Conservation (phyloP, 164 flowering plant genomes). For the Paratinospora sagittata region DNA sequence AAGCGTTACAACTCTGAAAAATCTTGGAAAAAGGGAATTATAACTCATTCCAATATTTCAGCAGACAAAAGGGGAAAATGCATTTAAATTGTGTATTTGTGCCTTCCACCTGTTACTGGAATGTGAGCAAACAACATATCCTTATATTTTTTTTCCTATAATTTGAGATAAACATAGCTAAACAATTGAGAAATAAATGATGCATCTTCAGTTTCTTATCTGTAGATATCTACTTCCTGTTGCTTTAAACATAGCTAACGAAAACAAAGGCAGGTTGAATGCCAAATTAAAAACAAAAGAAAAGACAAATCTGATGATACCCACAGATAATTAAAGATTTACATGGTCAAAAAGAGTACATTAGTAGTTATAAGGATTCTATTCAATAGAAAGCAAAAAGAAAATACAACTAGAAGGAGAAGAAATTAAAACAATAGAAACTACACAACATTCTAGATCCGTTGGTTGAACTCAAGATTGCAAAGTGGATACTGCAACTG, state of each 20-base stretch:
- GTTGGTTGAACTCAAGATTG: slow-evolving; percentile 1
- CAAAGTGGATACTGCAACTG: slow-evolving; percentile 32
- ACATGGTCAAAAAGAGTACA: not conserved
- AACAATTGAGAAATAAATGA: too few species aligned
- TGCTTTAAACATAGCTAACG: not conserved
- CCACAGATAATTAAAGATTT: slow-evolving; percentile 1
- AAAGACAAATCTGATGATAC: not conserved
- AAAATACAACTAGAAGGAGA: not conserved
- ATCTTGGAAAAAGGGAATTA: too few species aligned
- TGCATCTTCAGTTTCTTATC: too few species aligned
- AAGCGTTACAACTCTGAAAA: too few species aligned
- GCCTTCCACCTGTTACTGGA: too few species aligned
- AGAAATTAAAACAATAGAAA: not conserved
- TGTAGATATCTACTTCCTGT: too few species aligned
- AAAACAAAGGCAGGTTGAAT: not conserved
- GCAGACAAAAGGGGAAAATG: too few species aligned
- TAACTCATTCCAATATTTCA: too few species aligned
- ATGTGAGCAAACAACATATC: too few species aligned
- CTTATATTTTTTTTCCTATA: too few species aligned
- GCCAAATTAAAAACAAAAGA: not conserved
- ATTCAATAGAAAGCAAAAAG: not conserved
- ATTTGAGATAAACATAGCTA: too few species aligned
- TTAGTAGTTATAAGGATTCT: not conserved
- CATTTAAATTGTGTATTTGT: too few species aligned
- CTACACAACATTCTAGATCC: not conserved